Conservation (phyloP, 768 basidiomycete genomes). For the Hypsizygus marmoreus region DNA sequence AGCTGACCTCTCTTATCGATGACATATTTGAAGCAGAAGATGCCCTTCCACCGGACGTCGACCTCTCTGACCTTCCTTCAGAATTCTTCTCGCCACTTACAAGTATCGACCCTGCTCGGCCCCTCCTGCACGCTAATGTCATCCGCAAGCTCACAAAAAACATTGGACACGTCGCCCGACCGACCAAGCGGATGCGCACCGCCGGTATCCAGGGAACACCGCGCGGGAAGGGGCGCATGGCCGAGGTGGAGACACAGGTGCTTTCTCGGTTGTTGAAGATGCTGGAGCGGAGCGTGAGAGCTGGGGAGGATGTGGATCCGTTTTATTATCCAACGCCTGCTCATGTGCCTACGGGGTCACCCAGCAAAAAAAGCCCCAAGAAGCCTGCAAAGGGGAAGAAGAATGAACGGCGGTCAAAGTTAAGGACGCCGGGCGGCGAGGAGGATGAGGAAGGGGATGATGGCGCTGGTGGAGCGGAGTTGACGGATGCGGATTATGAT, state of each 20-base stretch:
- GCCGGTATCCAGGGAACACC: slow-evolving; percentile 46
- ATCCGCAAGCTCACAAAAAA: slow-evolving; percentile 72
- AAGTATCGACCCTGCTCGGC: slow-evolving; percentile 50
- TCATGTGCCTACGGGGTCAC: slow-evolving; percentile 33
- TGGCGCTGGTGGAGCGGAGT: slow-evolving; percentile 20
- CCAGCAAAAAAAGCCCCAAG: slow-evolving; percentile 53
- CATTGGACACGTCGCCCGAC: slow-evolving; percentile 66
- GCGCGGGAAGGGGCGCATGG: slow-evolving; percentile 56
- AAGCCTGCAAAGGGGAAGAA: slow-evolving; percentile 39
- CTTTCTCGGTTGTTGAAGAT: slow-evolving; percentile 73
- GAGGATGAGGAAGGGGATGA: slow-evolving; percentile 32
- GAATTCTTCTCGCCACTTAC: slow-evolving; percentile 70
- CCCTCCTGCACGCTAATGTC: slow-evolving; percentile 57
- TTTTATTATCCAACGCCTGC: slow-evolving; percentile 44
- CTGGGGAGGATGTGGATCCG: slow-evolving; percentile 75
- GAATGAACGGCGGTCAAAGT: slow-evolving; percentile 43
- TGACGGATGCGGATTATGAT: slow-evolving; percentile 52
- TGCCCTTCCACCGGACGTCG: slow-evolving; percentile 57
- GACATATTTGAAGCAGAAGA: slow-evolving; percentile 88
- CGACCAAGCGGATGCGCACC: slow-evolving; percentile 64
- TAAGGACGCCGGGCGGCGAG: slow-evolving; percentile 41
- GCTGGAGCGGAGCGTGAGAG: slow-evolving; percentile 76
- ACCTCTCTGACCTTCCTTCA: slow-evolving; percentile 49
- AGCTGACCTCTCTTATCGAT: slow-evolving; percentile 73
- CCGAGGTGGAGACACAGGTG: slow-evolving; percentile 63